These are phyloP conservation scores for Oleoguttula mirabilis DNA, from an alignment of 495 filamentous ascomycete genomes.

Conservation along the genomic window DNA sequence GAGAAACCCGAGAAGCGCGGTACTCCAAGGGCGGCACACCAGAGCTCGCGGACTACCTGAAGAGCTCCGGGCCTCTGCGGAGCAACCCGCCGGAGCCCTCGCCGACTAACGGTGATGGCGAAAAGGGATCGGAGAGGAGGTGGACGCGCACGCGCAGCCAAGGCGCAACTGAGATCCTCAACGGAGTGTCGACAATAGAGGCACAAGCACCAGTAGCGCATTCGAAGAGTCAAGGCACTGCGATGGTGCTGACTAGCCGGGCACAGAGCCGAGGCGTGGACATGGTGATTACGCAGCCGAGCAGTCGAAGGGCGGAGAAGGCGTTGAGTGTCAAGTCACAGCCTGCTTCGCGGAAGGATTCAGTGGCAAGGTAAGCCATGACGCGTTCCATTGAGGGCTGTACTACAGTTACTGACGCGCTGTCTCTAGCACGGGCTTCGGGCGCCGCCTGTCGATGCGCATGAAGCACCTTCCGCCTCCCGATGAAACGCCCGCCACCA, in stretches of 20 bases:
- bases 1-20: conserved; percentile 10
- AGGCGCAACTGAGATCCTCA: background rate
- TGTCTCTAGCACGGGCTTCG: conserved; percentile 9
- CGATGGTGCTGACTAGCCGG: background rate
- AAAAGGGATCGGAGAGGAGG: background rate
- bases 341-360: conserved; percentile 4
- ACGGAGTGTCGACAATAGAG: background rate
- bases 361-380: conserved; percentile 3
- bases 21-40: background rate
- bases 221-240: background rate
- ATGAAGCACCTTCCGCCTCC: conserved; percentile 11
- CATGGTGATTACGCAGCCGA: conserved; percentile 1
- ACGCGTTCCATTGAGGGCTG: background rate
- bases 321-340: background rate
- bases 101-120: background rate
- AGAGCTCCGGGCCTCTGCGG: background rate
- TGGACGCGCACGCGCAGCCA: background rate
- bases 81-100: conserved; percentile 6
- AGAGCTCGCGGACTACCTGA: conserved; percentile 13
- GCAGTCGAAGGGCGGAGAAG: conserved; percentile 5
- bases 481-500: no score
- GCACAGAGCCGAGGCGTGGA: background rate
- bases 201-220: background rate
- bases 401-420: background rate
- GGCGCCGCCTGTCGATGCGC: conserved; percentile 14